Base-by-base conservation (phyloP, 78 protist genomes). In the Protostelium mycophagum region DNA sequence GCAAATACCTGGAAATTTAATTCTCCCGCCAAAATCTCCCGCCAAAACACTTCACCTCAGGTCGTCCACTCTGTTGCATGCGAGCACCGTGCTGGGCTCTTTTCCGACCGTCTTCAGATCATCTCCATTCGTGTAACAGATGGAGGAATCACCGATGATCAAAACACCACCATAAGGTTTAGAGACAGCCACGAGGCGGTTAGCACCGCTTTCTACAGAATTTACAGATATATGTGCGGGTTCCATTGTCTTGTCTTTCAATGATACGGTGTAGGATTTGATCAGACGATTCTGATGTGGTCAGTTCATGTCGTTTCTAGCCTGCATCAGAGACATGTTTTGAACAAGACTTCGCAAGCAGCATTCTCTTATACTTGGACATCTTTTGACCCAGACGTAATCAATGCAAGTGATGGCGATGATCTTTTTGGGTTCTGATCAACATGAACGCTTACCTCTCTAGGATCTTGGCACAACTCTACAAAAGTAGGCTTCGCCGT, bases 401-500 rank as follows among this genome's bases (percentile, higher is more conserved):
- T 89, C 34, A 37, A 84, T 85, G 89, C 95, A 94, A 36, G 98
- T 96, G 38, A 38, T 85, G 25, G 96, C 28, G n/a, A n/a, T n/a
- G n/a, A n/a, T n/a, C n/a, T n/a, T 51, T 51, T 5, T 51, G 73
- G 16, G 5, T 51, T 51, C 73, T 5, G 5, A 25, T 16, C 31
- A 51, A 51, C 16, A 16, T 25, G 73, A 84, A 93, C 93, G 35
- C 89, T 85, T 34, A 36, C 36, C 16, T 92, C 95, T 83, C 91
- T 63, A 28, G 95, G 38, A 85, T 96, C 98, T 63, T 95, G 90
- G 91, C 87, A 96, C 29, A 97, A 95, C 0, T 94, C 85, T 31
- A 89, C 96, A 28, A 97, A 29, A 0, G 98, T 95, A 1, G 98
- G 97, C n/a, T 1, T 31, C 23, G 38, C 34, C 34, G 85, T 35